Evolutionary conservation across 225 moss, liverwort and hornwort genomes (phyloP), one percentile per base, ranked within the genome.

Genomic region (Climacium dendroides): DNA sequence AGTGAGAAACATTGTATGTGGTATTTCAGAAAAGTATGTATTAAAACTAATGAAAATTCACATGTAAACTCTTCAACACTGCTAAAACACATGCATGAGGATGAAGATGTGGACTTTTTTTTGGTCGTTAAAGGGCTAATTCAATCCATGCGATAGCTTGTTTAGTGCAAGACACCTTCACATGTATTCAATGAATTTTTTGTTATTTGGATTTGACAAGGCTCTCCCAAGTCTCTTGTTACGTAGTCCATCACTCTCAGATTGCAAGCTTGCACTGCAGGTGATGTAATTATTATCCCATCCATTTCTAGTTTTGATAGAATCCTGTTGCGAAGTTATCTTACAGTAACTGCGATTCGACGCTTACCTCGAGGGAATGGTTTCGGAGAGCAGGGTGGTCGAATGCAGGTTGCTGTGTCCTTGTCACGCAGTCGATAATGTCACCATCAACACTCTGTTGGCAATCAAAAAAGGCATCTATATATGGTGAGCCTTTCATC

Each of bases 361-460:
- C 35, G 71, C 72, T 64, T 80, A 88, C 93, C 88, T 92, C 72
- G 48, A 93, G 89, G 45, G 92, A 90, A 79, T 92, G 93, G 78
- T 92, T 93, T 64, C 77, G 87, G 35, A 93, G 74, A 80, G 80
- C 61, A 76, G 93, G 93, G 82, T 93, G 92, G 86, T 93, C 90
- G 76, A 93, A 92, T 35, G 93, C 92, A 60, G 90, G 93, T 86
- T 93, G 93, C 22, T 86, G 86, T 23, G 74, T 26, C 78, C 81
- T 67, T 30, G 61, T 78, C 65, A 93, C 92, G 87, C 93, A 93
- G 86, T 93, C 93, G 66, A 93, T 92, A 15, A 89, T 28, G 71
- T 93, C 93, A 13, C 93, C 93, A 88, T 93, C 92, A 45, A 53
- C 83, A 88, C 93, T 90, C 93, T 93, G 91, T 90, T 83, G 67